phyloP scores from a whole-genome alignment of 2,329 filamentous ascomycete genomes.

The Dryadomyces sulphureus region DNA sequence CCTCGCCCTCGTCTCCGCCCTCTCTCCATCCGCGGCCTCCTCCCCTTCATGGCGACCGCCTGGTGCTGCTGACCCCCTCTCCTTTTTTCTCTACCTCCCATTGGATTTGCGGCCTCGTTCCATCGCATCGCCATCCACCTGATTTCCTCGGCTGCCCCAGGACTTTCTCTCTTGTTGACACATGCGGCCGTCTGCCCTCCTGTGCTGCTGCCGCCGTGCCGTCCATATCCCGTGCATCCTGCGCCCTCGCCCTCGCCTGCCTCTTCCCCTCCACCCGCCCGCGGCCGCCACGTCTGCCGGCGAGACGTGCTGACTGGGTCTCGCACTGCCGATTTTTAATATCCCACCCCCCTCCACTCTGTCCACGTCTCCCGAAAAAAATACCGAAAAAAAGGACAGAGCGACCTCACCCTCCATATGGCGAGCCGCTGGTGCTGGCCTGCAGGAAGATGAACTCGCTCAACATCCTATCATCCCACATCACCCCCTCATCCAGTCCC shows the following conservation, averaged over 20 bases:
- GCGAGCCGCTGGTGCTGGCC: constrained; percentile 27
- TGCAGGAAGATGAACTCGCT: constrained; percentile 73
- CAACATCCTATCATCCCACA: constrained; percentile 81
- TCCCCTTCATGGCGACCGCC: neutral
- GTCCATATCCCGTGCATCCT: neutral
- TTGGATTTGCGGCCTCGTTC: neutral
- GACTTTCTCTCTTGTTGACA: neutral
- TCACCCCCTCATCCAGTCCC: constrained; percentile 49
- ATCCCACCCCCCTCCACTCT: no score
- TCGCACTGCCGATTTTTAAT: no score
- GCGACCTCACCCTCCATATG: no score
- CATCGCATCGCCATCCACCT: neutral
- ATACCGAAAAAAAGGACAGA: no score
- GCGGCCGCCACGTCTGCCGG: no score
- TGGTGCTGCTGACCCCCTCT: neutral
- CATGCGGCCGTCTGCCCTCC: neutral
- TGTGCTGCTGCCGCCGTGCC: neutral
- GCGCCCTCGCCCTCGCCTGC: neutral
- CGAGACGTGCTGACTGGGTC: no score
- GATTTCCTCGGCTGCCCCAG: neutral
- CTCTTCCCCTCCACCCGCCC: neutral
- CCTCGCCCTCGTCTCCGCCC: no score
- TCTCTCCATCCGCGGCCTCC: neutral
- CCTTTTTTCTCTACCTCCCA: neutral
- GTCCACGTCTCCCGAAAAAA: no score